Evolutionary conservation across 257 asterid genomes (phyloP), one percentile per base, ranked within the genome.

Genomic region (Cruciata laevipes): DNA sequence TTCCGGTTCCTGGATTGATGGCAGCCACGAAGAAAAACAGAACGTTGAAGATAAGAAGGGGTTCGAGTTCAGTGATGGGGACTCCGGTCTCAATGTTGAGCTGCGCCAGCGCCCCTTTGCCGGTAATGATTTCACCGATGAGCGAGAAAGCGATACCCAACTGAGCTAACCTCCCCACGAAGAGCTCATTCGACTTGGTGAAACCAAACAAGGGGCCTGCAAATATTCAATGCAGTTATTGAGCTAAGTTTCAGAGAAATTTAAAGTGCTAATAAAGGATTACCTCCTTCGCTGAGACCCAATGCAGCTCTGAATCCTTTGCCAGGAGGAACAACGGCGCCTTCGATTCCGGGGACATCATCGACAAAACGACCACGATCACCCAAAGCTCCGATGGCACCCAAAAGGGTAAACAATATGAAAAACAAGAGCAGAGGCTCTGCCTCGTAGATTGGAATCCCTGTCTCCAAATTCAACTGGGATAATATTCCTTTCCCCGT

Each of bases 361-460:
- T 93, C 98, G 62, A 93, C 83, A 61, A 93, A 93, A 0, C 82
- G 85, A 25, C 98, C 98, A 55, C 98, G 85, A 78, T 90, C 98
- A 38, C 98, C 98, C 55, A 93, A 72, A 42, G 98, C 98, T 73
- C 98, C 98, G 6, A 93, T 93, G 70, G 98, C 98, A 69, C 97
- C 98, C 35, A 93, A 93, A 17, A 93, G 86, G 76, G 77, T 93
- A 75, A 93, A 93, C 14, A 93, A 86, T 76, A 93, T 93, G 85
- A 93, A 93, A 74, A 93, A 89, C 30, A 93, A 86, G 52, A 83
- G 78, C 52, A 83, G 85, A 23, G 87, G 87, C 73, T 83, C 87
- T 25, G 87, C 87, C 72, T 83, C 87, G 55, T 83, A 83, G 69
- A 91, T 89, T 49, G 98, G 98, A 63, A 91, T 84, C 40, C 98